Evolutionary conservation across 2,329 filamentous ascomycete species (phyloP).

Genomic region (Nemania sp.): DNA sequence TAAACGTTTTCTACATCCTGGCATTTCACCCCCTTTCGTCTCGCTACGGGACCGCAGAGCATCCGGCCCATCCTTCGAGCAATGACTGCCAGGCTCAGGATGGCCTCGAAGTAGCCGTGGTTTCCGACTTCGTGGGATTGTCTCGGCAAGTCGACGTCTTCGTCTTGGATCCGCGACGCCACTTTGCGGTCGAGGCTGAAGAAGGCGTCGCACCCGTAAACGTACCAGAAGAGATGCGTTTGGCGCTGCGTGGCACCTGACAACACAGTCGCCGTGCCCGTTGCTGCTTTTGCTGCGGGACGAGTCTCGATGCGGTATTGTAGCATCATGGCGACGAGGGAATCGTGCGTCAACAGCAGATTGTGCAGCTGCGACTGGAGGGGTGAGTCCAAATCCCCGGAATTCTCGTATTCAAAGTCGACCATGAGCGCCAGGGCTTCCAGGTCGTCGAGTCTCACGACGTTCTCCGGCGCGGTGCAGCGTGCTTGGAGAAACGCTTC

Average conservation of each 20-base stretch:
- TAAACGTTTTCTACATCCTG: conserved; percentile 16
- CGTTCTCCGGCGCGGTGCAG: neutral
- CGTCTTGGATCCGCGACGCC: conserved; percentile 18
- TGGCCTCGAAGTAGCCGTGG: conserved; percentile 19
- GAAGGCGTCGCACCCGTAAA: conserved; percentile 21
- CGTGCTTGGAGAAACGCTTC: conserved; percentile 18
- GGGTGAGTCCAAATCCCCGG: neutral
- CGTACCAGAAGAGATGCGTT: conserved; percentile 17
- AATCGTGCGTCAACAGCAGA: conserved; percentile 22
- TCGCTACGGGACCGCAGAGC: conserved; percentile 13
- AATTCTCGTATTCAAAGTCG: conserved; percentile 18
- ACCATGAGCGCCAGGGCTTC: conserved; percentile 22
- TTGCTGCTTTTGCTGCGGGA: neutral
- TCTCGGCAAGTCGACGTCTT: conserved; percentile 13
- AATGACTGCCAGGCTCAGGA: conserved; percentile 18
- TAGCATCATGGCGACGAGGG: conserved; percentile 19
- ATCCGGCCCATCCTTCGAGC: conserved; percentile 13
- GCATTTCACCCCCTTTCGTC: conserved; percentile 7
- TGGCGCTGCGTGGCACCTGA: conserved; percentile 15
- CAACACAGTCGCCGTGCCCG: neutral
- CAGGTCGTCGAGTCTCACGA: conserved; percentile 22
- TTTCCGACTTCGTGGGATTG: conserved; percentile 4
- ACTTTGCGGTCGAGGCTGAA: conserved; percentile 14
- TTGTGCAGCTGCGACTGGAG: conserved; percentile 15
- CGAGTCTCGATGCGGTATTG: conserved; percentile 19